Conservation (phyloP, 192 early-diverging fungal species). For the Coemansia sp. region DNA sequence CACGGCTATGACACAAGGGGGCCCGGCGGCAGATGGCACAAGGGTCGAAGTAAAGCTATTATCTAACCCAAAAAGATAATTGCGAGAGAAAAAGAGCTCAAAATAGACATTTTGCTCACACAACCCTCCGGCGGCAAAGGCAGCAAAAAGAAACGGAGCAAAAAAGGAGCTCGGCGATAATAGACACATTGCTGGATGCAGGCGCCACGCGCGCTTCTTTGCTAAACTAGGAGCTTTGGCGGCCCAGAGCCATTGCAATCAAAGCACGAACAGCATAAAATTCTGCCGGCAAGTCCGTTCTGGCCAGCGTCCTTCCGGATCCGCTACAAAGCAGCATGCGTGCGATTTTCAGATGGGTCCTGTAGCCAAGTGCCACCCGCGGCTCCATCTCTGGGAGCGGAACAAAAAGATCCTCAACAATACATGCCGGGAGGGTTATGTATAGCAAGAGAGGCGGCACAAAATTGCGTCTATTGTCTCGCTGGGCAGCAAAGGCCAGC, state of each 20-base stretch:
- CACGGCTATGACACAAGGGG: conserved; percentile 2
- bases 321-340: neutral
- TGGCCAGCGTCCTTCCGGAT: neutral
- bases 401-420: neutral
- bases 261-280: neutral
- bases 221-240: neutral
- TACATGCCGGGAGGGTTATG: neutral
- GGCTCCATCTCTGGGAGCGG: neutral
- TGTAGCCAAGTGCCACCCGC: neutral
- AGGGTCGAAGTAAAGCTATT: neutral
- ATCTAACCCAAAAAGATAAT: neutral
- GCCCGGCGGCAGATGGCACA: neutral
- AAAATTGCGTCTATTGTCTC: conserved; percentile 4
- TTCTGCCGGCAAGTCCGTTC: neutral
- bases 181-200: neutral
- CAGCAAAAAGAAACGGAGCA: neutral
- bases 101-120: neutral
- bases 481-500: neutral
- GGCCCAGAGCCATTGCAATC: neutral
- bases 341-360: neutral
- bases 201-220: neutral
- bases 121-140: neutral
- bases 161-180: neutral
- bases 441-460: neutral
- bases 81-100: neutral